Conservation (phyloP, 1,139 yeast species). For the Magnusiomyces fungicola region DNA sequence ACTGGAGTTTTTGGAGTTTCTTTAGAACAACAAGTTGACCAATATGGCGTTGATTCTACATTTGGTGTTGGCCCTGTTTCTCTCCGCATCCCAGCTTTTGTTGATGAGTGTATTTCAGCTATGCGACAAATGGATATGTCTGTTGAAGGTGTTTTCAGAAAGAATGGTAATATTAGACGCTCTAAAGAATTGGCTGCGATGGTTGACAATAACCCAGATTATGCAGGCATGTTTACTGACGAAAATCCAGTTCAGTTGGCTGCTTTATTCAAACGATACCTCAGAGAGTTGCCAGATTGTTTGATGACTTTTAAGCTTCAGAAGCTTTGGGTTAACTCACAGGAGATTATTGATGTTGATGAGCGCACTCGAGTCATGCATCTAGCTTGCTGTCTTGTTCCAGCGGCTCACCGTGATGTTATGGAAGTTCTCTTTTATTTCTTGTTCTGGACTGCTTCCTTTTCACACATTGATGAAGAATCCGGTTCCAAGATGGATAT, state of each 20-base stretch:
- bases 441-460: constrained; percentile 93
- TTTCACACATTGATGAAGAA: constrained; percentile 56
- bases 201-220: constrained; percentile 68
- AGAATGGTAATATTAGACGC: constrained; percentile 89
- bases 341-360: constrained; percentile 40
- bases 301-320: constrained; percentile 70
- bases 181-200: constrained; percentile 66
- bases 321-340: constrained; percentile 76
- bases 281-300: constrained; percentile 91
- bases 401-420: constrained; percentile 74
- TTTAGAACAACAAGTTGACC: constrained; percentile 59
- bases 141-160: constrained; percentile 92
- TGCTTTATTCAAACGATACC: constrained; percentile 83
- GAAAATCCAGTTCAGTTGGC: constrained; percentile 92
- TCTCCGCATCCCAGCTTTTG: constrained; percentile 72
- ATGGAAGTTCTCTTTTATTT: constrained; percentile 82
- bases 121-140: constrained; percentile 92
- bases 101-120: constrained; percentile 80
- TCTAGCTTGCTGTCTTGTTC: constrained; percentile 71
- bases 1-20: constrained; percentile 71
- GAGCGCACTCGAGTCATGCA: constrained; percentile 54
- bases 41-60: constrained; percentile 80
- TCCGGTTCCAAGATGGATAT: constrained; percentile 93
- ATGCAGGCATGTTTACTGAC: constrained; percentile 60
- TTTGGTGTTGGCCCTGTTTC: constrained; percentile 76